A percentile compares a stretch with the other conserved stretches of the same genome.
Evolutionary conservation across 176 grass and related monocot genomes (phyloP).

Genomic region (Carex kokanica): DNA sequence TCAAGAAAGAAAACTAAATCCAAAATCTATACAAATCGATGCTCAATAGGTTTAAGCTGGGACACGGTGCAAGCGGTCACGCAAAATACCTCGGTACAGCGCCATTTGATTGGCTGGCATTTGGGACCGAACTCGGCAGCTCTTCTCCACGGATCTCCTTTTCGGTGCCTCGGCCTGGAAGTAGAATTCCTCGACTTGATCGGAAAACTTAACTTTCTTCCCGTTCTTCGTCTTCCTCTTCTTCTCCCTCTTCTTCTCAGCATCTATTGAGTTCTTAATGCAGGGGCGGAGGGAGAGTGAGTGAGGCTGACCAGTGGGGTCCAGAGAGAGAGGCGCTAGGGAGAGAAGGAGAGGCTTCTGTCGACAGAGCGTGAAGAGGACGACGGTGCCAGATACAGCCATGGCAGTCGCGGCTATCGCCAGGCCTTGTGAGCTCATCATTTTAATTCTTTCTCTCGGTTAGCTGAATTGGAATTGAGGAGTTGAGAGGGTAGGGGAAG

Average conservation of each 20-base stretch:
- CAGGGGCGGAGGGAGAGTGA: conserved; percentile 42
- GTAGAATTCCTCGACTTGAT: conserved; percentile 48
- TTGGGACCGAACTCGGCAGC: conserved; percentile 24
- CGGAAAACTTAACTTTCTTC: conserved; percentile 86
- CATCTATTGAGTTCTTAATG: background rate
- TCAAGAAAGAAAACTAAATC: conserved; percentile 16
- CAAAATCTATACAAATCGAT: background rate
- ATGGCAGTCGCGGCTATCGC: conserved; percentile 73
- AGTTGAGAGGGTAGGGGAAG: background rate
- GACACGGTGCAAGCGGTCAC: conserved; percentile 57
- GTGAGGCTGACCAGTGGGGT: conserved; percentile 25
- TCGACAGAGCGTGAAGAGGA: conserved; percentile 77
- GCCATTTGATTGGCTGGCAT: conserved; percentile 90
- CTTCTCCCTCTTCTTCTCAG: conserved; percentile 57
- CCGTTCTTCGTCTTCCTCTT: conserved; percentile 33
- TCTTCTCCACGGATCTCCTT: background rate
- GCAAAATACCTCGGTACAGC: conserved; percentile 85
- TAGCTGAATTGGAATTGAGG: background rate
- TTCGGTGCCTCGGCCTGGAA: background rate
- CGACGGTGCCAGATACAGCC: conserved; percentile 80
- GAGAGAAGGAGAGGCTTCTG: conserved; percentile 29
- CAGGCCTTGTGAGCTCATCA: conserved; percentile 50
- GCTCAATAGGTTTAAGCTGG: conserved; percentile 54
- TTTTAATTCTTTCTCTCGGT: background rate
- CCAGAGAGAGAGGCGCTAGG: background rate